Percentiles rank a stretch among this genome's conserved stretches.
These are phyloP conservation scores for Amylocarpus encephaloides DNA, from an alignment of 2,329 filamentous ascomycete species.

Conservation along the genomic window DNA sequence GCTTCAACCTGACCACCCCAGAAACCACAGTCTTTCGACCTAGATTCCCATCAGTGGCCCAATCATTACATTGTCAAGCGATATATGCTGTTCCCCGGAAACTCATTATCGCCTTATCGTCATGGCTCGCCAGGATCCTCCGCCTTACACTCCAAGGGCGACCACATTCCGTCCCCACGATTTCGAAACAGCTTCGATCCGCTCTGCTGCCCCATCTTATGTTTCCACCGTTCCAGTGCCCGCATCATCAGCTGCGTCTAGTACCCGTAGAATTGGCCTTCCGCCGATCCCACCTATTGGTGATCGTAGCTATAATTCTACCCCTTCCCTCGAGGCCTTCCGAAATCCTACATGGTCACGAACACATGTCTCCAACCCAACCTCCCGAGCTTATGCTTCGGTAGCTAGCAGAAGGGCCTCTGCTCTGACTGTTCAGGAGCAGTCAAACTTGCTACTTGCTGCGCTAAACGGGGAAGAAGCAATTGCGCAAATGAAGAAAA, in stretches of 20 bases:
- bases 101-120: background rate
- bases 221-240: slow-evolving; percentile 52
- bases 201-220: slow-evolving; percentile 63
- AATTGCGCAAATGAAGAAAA: slow-evolving; percentile 24
- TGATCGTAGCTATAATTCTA: slow-evolving; percentile 25
- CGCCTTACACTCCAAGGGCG: slow-evolving; percentile 4
- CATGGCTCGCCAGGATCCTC: slow-evolving; percentile 2
- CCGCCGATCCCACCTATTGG: slow-evolving; percentile 30
- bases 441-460: slow-evolving; percentile 20
- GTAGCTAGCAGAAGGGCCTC: slow-evolving; percentile 57
- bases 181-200: slow-evolving; percentile 61
- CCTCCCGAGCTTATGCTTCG: slow-evolving; percentile 54
- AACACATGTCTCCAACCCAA: slow-evolving; percentile 44
- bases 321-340: slow-evolving; percentile 45
- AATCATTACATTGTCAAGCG: background rate
- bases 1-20: background rate
- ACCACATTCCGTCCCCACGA: slow-evolving; percentile 34
- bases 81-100: background rate
- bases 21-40: background rate
- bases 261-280: slow-evolving; percentile 39
- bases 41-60: background rate
- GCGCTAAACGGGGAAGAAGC: slow-evolving; percentile 11
- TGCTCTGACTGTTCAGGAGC: slow-evolving; percentile 34
- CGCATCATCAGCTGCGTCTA: slow-evolving; percentile 20
- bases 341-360: slow-evolving; percentile 54